Evolutionary conservation across 257 asterid genomes (phyloP), one percentile per base, ranked within the genome.

Genomic region (Solanum piurae): DNA sequence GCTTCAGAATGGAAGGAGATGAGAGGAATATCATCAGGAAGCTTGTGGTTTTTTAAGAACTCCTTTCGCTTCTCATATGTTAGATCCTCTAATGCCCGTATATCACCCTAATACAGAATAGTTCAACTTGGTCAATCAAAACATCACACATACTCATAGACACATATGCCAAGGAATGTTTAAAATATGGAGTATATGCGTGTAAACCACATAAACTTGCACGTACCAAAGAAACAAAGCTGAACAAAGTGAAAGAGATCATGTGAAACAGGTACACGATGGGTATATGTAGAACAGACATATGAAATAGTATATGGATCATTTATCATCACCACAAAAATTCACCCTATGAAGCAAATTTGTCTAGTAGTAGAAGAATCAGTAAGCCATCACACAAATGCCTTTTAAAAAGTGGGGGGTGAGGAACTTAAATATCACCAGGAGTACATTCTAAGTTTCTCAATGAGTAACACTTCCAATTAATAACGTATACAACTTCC

Each of bases 1-100:
- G 98, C 98, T 90, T 96, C 98, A 0, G 99, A 95, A 38, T 95
- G 94, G 91, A 96, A 96, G 21, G 98, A 96, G 84, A 97, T 89
- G 60, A 95, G 88, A 55, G 98, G 99, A 86, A 97, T 93, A 66
- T 91, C 92, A 2, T 91, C 93, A 0, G 99, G 99, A 37, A 95
- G 94, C 89, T 91, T 92, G 93, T 95, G 94, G 86, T 89, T 94
- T 37, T 46, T 89, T 37, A 95, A 90, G 90, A 97, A 97, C 82
- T 93, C 98, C 91, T 91, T 93, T 23, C 98, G 92, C 88, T 87
- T 97, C 90, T 95, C 98, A 21, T 97, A 97, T 0, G 98, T 94
- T 33, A 97, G 98, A 88, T 97, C 99, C 87, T 97, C 99, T 37
- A 95, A 90, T 5, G 99, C 92, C 86, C 92, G 87, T 83, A 97